Conservation (phyloP, 495 filamentous ascomycete genomes). For the Aspergillus panamensis region DNA sequence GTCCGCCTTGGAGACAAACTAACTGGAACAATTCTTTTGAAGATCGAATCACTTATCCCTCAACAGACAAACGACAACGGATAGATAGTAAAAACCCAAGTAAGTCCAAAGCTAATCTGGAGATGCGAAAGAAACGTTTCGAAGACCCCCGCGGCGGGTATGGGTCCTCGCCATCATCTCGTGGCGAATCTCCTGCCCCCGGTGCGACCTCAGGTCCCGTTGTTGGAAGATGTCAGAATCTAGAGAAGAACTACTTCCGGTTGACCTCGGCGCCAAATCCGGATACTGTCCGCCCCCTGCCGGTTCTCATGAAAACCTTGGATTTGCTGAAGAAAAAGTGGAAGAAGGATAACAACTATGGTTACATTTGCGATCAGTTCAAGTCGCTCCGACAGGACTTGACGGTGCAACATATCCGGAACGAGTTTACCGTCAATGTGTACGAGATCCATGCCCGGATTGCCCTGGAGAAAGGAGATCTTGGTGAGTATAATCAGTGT, state of each 20-base stretch:
- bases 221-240: slow-evolving; percentile 74
- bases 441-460: slow-evolving; percentile 98
- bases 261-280: slow-evolving; percentile 86
- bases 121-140: slow-evolving; percentile 85
- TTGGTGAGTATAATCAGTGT: slow-evolving; percentile 99
- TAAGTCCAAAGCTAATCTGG: slow-evolving; percentile 86
- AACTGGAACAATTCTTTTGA: slow-evolving; percentile 63
- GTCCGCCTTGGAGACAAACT: slow-evolving; percentile 72
- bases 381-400: slow-evolving; percentile 98
- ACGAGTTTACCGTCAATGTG: slow-evolving; percentile 88
- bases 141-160: slow-evolving; percentile 58
- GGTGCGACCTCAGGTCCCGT: slow-evolving; percentile 67
- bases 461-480: slow-evolving; percentile 95
- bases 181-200: slow-evolving; percentile 56
- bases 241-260: slow-evolving; percentile 94
- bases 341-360: slow-evolving; percentile 89
- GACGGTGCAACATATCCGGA: slow-evolving; percentile 95
- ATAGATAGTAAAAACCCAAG: slow-evolving; percentile 54
- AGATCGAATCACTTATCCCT: slow-evolving; percentile 67
- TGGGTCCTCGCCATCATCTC: slow-evolving; percentile 43
- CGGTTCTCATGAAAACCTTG: slow-evolving; percentile 74
- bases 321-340: slow-evolving; percentile 91
- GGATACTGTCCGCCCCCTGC: slow-evolving; percentile 79
- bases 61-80: slow-evolving; percentile 58
- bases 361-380: slow-evolving; percentile 98